Base-by-base conservation (phyloP, 257 asterid genomes). In the Salvia miltiorrhiza region DNA sequence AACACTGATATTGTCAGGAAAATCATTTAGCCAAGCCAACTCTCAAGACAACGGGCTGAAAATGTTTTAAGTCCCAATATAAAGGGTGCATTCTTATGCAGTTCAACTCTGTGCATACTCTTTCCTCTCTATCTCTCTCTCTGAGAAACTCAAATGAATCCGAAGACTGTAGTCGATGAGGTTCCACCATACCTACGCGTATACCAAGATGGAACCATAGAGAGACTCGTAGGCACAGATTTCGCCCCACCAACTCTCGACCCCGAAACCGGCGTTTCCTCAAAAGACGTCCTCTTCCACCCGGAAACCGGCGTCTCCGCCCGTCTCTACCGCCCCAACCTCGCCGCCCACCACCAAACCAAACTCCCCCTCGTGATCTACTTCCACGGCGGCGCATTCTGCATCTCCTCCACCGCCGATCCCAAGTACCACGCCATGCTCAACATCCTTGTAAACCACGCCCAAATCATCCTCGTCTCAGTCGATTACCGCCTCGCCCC, bases 331-430 rank as follows among this genome's bases (percentile, higher is more conserved):
- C 81, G 72, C 32, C 93, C 95, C 33, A 56, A 9, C 71, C 0
- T 9, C 35, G 24, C 37, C 57, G 9, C 28, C 28, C 61, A 39
- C 66, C 9, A 7, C 49, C 67, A 7, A 3, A 58, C 65, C 7
- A 87, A 75, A 49, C 85, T 85, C 43, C 96, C 96, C 2, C n/a
- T 90, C 1, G 87, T 87, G 0, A 45, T 90, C 59, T 90, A 87
- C 74, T 90, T 84, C 70, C 96, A 90, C 71, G 96, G 96, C 41
- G 96, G 96, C 37, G 96, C 93, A 8, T 90, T 85, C 71, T 65
- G 80, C 69, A 78, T 89, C 30, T 79, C 93, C 0, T 82, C 95
- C 1, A 7, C 78, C 28, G 79, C 73, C 23, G 93, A 85, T 16
- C 93, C 95, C 52, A 17, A 52, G 50, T 90, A 87, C 76, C 96